Percentiles rank a stretch among this genome's conserved stretches.
These are phyloP conservation scores for Neopestalotiopsis clavispora DNA, from an alignment of 2,329 filamentous ascomycete genomes.

Conservation along the genomic window DNA sequence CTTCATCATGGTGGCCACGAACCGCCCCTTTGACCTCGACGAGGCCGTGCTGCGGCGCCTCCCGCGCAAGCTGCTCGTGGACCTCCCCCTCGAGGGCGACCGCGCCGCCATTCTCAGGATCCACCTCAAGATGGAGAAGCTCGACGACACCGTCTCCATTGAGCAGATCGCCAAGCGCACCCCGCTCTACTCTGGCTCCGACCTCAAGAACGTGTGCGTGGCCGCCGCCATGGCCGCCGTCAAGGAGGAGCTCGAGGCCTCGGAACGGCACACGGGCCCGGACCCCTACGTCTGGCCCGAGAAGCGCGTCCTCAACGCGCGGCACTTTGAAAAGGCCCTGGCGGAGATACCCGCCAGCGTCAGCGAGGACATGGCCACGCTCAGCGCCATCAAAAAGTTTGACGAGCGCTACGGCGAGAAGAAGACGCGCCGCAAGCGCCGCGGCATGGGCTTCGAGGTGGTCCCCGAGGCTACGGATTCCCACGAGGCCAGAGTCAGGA, in stretches of 20 bases:
- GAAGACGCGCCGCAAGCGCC: constrained; percentile 63
- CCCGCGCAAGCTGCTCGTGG: constrained; percentile 74
- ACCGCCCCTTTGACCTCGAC: constrained; percentile 93
- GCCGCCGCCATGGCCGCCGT: constrained; percentile 81
- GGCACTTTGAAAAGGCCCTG: constrained; percentile 86
- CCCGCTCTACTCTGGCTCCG: constrained; percentile 80
- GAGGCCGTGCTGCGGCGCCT: constrained; percentile 81
- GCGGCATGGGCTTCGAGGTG: constrained; percentile 64
- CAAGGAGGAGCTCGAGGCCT: constrained; percentile 67
- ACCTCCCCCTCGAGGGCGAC: constrained; percentile 71
- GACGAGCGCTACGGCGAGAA: constrained; percentile 93
- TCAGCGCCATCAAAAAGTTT: constrained; percentile 89
- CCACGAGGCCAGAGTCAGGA: constrained; percentile 49
- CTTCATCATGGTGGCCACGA: constrained; percentile 98
- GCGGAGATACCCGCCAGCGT: constrained; percentile 91
- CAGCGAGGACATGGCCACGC: constrained; percentile 87
- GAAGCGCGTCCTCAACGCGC: constrained; percentile 65
- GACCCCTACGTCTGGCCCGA: constrained; percentile 67
- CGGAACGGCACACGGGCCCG: constrained; percentile 38
- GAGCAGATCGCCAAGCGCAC: constrained; percentile 68
- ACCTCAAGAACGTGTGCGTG: constrained; percentile 83
- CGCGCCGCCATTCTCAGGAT: constrained; percentile 72
- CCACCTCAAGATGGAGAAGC: constrained; percentile 69
- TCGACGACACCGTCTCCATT: constrained; percentile 67
- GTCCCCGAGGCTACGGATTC: constrained; percentile 43